Conservation (phyloP, 306 rosid genomes). For the Psophocarpus tetragonolobus region DNA sequence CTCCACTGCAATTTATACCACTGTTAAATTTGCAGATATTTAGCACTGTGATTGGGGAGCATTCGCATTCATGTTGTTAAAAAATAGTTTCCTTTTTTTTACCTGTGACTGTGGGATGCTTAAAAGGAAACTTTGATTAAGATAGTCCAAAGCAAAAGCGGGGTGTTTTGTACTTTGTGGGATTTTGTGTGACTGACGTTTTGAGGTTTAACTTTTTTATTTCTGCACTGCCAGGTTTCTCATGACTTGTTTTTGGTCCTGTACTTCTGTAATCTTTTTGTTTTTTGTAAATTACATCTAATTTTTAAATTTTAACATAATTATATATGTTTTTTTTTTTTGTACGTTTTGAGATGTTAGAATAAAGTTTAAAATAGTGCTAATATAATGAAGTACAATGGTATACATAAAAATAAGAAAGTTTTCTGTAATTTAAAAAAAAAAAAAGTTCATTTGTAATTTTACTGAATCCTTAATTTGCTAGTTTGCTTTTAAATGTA, state of each 20-base stretch:
- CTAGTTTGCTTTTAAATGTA: no score
- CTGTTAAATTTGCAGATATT: conserved; percentile 45
- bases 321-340: no score
- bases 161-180: conserved; percentile 35
- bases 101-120: conserved; percentile 3
- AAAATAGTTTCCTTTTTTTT: neutral
- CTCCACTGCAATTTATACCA: conserved; percentile 58
- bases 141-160: conserved; percentile 30
- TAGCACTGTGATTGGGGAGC: conserved; percentile 36
- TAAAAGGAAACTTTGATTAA: conserved; percentile 11
- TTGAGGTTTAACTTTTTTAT: conserved; percentile 24
- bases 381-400: no score
- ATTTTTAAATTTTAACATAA: no score
- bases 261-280: neutral
- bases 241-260: neutral
- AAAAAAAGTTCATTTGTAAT: no score
- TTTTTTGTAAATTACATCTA: no score
- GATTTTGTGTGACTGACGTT: conserved; percentile 27
- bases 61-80: conserved; percentile 37
- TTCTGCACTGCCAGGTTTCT: conserved; percentile 6
- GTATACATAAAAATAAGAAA: no score
- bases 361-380: no score
- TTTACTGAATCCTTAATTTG: no score
- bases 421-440: no score
- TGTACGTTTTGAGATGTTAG: no score